A percentile compares a stretch with the other conserved stretches of the same genome.
Evolutionary conservation across 768 basidiomycete genomes (phyloP).

Genomic region (Russula sp.): DNA sequence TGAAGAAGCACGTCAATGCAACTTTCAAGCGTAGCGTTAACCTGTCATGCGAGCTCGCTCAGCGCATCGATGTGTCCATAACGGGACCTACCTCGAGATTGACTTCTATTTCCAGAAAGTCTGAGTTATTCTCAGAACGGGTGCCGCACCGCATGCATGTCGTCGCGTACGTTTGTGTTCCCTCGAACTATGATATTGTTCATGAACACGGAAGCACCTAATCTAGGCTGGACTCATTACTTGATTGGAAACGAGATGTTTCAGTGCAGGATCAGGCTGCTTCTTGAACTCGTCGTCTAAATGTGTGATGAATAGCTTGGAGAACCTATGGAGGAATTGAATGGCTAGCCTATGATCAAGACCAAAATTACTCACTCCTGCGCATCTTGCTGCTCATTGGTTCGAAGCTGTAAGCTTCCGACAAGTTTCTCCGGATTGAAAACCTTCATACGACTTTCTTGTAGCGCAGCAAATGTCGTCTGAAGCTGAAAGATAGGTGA

Average conservation of each 20-base stretch:
- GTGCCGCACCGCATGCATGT: constrained; percentile 64
- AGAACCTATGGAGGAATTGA: constrained; percentile 53
- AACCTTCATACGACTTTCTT: constrained; percentile 58
- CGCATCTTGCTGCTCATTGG: constrained; percentile 91
- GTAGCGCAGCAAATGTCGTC: constrained; percentile 79
- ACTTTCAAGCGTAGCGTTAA: constrained; percentile 66
- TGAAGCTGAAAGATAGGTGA: constrained; percentile 76
- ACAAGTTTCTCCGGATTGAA: constrained; percentile 85
- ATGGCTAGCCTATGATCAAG: background rate
- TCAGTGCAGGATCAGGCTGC: constrained; percentile 57
- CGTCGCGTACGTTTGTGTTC: constrained; percentile 75
- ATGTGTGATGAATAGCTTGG: constrained; percentile 89
- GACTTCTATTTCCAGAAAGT: constrained; percentile 86
- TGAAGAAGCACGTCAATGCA: constrained; percentile 59
- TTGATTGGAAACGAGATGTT: constrained; percentile 67
- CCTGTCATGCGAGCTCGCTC: constrained; percentile 37
- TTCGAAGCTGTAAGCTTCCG: constrained; percentile 73
- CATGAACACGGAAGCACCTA: background rate
- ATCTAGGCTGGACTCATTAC: constrained; percentile 33
- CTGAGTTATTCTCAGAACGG: constrained; percentile 59
- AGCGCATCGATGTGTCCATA: background rate
- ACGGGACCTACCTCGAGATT: constrained; percentile 56
- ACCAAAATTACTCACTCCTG: constrained; percentile 62
- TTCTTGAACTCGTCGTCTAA: constrained; percentile 84
- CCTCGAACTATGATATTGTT: constrained; percentile 64